Base-by-base conservation (phyloP, 2,329 filamentous ascomycete species). In the Colletotrichum higginsianum region DNA sequence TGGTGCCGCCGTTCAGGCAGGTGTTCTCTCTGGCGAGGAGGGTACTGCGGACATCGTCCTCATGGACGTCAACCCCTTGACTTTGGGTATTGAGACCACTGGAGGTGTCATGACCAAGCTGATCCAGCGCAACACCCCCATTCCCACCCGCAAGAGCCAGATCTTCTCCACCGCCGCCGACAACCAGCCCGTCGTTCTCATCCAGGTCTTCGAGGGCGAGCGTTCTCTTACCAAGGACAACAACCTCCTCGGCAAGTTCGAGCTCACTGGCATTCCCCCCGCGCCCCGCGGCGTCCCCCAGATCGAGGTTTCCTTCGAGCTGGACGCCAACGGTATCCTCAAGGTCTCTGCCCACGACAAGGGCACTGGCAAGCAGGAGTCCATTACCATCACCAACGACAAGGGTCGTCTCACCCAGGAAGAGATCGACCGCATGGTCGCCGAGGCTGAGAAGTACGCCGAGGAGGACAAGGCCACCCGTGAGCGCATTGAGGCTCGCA, bases 401-500 rank as follows among this genome's bases (percentile, higher is more conserved):
- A 98, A 98, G 92, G 96, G 96, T 77, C 96, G 96, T 83, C 92
- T 99, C 63, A 95, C 93, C 79, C 93, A 93, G 80, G 96, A 99
- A 78, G 96, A 99, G 85, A 99, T 99, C 78, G 96, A 98, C 85
- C 96, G 96, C 84, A 99, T 99, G 96, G 95, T 99, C 75, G 92
- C 93, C 77, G 96, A 99, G 86, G 96, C 96, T 73, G 96, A 98
- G 91, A 94, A 98, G 87, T 98, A 95, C 83, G 96, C 96, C 81
- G 96, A 99, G 85, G 96, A 98, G 87, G 96, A 99, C 89, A 98
- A 98, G 91, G 95, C 95, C 75, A 97, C 94, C 80, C 94, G 95
- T 82, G 94, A 96, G 88, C 95, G 95, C 87, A 98, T 99, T 78
- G 95, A 98, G 88, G 93, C 95, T 78, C 93, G 96, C 82, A 98